Percentiles rank a stretch among this genome's conserved stretches.
These are phyloP conservation scores for Populus tomentosa DNA, from an alignment of 441 rosid species.

Conservation along the genomic window DNA sequence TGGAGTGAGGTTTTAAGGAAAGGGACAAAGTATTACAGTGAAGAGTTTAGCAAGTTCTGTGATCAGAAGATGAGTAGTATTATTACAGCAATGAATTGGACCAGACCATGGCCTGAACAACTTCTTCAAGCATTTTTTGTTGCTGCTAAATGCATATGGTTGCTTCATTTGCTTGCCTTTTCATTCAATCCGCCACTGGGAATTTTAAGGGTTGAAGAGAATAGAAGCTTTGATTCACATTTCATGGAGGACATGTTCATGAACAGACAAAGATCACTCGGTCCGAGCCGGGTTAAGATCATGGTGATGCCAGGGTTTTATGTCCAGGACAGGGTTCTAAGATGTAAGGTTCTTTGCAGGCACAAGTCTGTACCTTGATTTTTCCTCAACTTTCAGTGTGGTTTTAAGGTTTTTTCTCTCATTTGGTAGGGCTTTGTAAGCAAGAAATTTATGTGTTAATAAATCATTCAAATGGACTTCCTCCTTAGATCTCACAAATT, in stretches of 20 bases:
- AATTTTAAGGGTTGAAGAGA: no score
- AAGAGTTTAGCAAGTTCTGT: no score
- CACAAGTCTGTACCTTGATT: conserved; percentile 40
- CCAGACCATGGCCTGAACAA: no score
- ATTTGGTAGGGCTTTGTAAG: no score
- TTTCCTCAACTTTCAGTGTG: background rate
- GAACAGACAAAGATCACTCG: conserved; percentile 49
- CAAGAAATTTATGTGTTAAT: background rate
- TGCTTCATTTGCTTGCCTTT: no score
- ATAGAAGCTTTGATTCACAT: conserved; percentile 59
- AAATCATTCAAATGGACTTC: background rate
- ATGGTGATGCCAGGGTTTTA: conserved; percentile 97
- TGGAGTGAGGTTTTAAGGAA: no score
- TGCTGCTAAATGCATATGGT: no score
- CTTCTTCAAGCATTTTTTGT: no score
- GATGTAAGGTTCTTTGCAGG: conserved; percentile 91
- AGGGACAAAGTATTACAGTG: no score
- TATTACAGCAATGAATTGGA: no score
- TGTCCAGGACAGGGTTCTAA: conserved; percentile 67
- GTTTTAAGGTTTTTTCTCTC: background rate
- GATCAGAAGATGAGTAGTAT: no score
- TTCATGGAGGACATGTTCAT: conserved; percentile 83
- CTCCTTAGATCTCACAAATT: background rate
- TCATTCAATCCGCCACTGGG: no score
- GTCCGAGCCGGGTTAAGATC: conserved; percentile 58